Conservation (phyloP, 192 early-diverging fungal species). For the Podila epigama region DNA sequence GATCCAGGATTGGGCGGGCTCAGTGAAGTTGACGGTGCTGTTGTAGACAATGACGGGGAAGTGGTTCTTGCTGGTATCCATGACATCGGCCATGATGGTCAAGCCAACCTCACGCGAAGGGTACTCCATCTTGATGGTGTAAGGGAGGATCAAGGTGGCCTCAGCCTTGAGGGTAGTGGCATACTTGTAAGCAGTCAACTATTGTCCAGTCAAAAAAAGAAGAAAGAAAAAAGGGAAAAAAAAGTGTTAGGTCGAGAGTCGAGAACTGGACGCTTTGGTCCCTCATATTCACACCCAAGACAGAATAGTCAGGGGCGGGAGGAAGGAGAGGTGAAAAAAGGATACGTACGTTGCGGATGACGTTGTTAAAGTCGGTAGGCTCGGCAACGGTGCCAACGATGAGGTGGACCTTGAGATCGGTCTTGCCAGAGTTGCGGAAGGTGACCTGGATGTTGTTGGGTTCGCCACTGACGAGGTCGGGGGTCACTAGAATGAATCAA, state of each 20-base stretch:
- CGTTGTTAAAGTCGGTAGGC: slow-evolving; percentile 29
- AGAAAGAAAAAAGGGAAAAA: too few species aligned
- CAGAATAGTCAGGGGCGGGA: too few species aligned
- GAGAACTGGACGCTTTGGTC: too few species aligned
- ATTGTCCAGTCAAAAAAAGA: too few species aligned
- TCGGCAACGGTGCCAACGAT: slow-evolving; percentile 38
- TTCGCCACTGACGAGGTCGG: slow-evolving; percentile 37
- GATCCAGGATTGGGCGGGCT: slow-evolving; percentile 46
- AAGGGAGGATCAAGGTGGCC: slow-evolving; percentile 33
- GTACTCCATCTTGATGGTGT: slow-evolving; percentile 43
- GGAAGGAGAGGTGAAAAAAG: background rate
- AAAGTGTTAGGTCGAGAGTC: too few species aligned
- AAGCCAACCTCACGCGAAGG: slow-evolving; percentile 42
- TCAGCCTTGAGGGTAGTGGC: slow-evolving; percentile 45
- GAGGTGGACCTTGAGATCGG: slow-evolving; percentile 44
- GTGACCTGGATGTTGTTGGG: slow-evolving; percentile 44
- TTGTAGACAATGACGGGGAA: slow-evolving; percentile 45
- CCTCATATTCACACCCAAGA: too few species aligned
- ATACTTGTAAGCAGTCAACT: slow-evolving; percentile 48
- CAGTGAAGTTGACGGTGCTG: slow-evolving; percentile 43
- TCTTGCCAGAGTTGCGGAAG: slow-evolving; percentile 48
- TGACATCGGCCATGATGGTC: slow-evolving; percentile 43
- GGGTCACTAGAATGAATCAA: slow-evolving; percentile 18
- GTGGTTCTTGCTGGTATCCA: slow-evolving; percentile 46
- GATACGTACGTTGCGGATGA: slow-evolving; percentile 46